phyloP scores from a whole-genome alignment of 2,329 filamentous ascomycete genomes.

The Macroventuria anomochaeta region DNA sequence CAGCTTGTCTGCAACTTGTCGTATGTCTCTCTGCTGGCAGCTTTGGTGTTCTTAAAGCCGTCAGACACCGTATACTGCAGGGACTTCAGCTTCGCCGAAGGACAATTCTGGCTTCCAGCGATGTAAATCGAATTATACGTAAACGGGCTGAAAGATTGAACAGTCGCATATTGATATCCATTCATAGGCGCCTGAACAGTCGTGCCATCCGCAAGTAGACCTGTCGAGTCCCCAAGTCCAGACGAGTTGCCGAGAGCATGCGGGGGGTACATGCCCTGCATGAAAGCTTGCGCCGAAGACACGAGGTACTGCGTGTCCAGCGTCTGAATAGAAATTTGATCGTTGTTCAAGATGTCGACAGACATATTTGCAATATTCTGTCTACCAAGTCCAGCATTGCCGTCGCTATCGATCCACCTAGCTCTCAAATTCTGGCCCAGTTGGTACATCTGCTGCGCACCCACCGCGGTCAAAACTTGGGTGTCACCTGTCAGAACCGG shows the following conservation, averaged over 20 bases:
- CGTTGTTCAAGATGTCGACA: conserved; percentile 51
- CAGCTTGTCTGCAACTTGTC: conserved; percentile 51
- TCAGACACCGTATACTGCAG: conserved; percentile 52
- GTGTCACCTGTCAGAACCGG: conserved; percentile 47
- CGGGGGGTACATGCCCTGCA: conserved; percentile 68
- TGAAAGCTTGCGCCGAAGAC: conserved; percentile 65
- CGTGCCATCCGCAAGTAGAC: conserved; percentile 57
- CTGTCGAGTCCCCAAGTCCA: conserved; percentile 41
- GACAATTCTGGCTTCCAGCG: conserved; percentile 57
- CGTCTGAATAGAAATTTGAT: conserved; percentile 58
- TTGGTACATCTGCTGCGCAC: conserved; percentile 60
- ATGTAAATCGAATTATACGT: conserved; percentile 62
- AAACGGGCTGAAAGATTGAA: conserved; percentile 52
- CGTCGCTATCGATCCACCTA: conserved; percentile 56
- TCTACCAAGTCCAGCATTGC: conserved; percentile 28
- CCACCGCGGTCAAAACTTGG: conserved; percentile 58
- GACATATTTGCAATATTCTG: conserved; percentile 51
- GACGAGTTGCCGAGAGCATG: conserved; percentile 37
- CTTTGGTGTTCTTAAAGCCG: conserved; percentile 50
- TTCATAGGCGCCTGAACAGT: conserved; percentile 56
- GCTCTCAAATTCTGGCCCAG: conserved; percentile 60
- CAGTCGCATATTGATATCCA: conserved; percentile 64
- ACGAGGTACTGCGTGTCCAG: conserved; percentile 56
- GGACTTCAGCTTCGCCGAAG: conserved; percentile 45
- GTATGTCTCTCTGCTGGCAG: conserved; percentile 55